phyloP scores from a whole-genome alignment of 2,329 filamentous ascomycete genomes.

The Nemania abortiva region DNA sequence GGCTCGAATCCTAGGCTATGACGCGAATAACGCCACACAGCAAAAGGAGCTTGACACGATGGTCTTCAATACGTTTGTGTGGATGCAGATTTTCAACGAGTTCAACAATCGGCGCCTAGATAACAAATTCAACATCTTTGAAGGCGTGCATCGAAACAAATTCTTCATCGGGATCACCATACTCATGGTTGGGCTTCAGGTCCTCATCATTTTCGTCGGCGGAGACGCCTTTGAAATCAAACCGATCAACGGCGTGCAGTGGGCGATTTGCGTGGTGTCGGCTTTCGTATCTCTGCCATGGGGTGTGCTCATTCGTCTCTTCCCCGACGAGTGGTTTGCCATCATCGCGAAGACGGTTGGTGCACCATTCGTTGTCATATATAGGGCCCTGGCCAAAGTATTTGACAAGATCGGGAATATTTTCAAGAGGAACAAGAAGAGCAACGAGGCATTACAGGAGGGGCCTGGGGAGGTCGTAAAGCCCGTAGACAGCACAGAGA shows the following conservation, averaged over 20 bases:
- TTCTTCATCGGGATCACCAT: slow-evolving; percentile 69
- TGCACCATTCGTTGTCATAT: slow-evolving; percentile 48
- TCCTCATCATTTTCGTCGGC: slow-evolving; percentile 69
- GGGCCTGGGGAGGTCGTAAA: slow-evolving; percentile 28
- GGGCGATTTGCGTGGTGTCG: slow-evolving; percentile 65
- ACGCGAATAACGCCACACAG: slow-evolving; percentile 55
- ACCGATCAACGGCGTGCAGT: slow-evolving; percentile 62
- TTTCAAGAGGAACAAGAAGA: slow-evolving; percentile 39
- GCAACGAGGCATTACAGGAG: not conserved
- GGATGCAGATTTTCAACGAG: slow-evolving; percentile 80
- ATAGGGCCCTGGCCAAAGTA: slow-evolving; percentile 40
- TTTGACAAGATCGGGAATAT: slow-evolving; percentile 41
- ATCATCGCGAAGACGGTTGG: slow-evolving; percentile 49
- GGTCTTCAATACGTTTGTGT: slow-evolving; percentile 78
- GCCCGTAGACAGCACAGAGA: not conserved
- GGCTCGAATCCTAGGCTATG: slow-evolving; percentile 65
- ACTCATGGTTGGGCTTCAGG: slow-evolving; percentile 69
- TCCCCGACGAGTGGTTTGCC: slow-evolving; percentile 61
- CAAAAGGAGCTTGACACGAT: slow-evolving; percentile 66
- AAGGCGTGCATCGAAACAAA: slow-evolving; percentile 66
- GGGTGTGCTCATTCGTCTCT: slow-evolving; percentile 61
- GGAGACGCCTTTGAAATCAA: slow-evolving; percentile 66
- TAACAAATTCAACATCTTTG: slow-evolving; percentile 72
- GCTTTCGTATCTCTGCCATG: slow-evolving; percentile 63
- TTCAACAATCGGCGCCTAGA: slow-evolving; percentile 74